Base-by-base conservation (phyloP, 1,139 yeast species). In the Debaryomyces nepalensis region DNA sequence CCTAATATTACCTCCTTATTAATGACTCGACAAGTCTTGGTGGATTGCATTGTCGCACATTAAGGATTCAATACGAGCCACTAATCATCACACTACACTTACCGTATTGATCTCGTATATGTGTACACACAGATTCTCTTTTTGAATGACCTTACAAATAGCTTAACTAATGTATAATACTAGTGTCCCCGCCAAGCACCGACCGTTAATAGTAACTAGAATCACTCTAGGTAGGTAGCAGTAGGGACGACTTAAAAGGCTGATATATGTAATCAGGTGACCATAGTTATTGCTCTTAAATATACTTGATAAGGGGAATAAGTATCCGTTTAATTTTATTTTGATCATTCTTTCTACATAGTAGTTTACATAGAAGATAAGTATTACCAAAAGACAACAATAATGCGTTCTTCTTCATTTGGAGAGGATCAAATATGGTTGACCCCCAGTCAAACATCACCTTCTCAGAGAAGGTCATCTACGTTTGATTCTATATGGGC, bases 401-500 rank as follows among this genome's bases (percentile, higher is more conserved):
- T 9, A 24, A 38, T 38, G 41, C 41, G 41, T 31, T 38, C 41
- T 11, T 32, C 31, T 16, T 38, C 41, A 24, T 38, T 38, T 26
- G 41, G 34, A 23, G 41, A 38, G 18, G 37, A 26, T 19, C 41
- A 32, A 32, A 38, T 38, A 18, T 38, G 41, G 41, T 24, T 38
- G 26, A 38, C 37, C 12, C 24, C 30, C 16, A 24, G 29, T 11
- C 40, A 39, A 23, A 21, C 19, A 11, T 19, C 45, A 6, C 32
- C 45, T 14, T 19, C 30, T 5, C 24, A 32, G 20, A 33, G 41
- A 34, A 42, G 41, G 26, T 12, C 43, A 16, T 39, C 42, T n/a
- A 27, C 27, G 14, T 34, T 42, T 11, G 45, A 42, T 10, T 31
- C 40, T 16, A 42, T 42, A 39, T 42, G 45, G 45, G 21, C 30